Evolutionary conservation across 2,329 filamentous ascomycete species (phyloP), one percentile per base, ranked within the genome.

Genomic region (Sclerotinia sclerotiorum): DNA sequence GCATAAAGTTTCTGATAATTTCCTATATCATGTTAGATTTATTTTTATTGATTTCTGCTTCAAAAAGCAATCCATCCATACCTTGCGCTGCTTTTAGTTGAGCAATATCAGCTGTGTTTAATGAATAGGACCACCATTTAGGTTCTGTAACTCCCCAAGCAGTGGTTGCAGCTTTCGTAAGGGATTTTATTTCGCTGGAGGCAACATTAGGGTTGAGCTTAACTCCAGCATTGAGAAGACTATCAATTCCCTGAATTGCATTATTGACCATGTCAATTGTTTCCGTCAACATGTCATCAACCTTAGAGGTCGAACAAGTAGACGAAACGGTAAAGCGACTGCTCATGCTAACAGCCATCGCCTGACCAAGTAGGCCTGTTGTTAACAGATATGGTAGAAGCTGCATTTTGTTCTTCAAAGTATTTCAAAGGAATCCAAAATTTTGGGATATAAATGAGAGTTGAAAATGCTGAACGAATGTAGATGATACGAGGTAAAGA

Each of bases 321-420:
- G 62, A 65, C 21, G 62, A 65, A 24, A 65, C 51, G 5, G 62
- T 65, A 51, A 65, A 65, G 5, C 62, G 51, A 65, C 62, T 65
- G 49, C 62, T 65, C 51, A 65, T 65, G 51, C 51, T 65, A 27
- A 56, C 62, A n/a, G 49, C 51, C 27, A 56, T 11, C 13, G 51
- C 51, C 42, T 56, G 51, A 32, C 51, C 27, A 46, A 65, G 42
- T n/a, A 65, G 39, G 27, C 62, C 24, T 10, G 62, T 17, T 4
- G 62, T 56, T 2, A 56, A 44, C n/a, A 65, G 35, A 21, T 24
- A 56, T 27, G 62, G 27, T 35, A 65, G 35, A 6, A 65, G 62
- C 24, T 65, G 35, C 51, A 65, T 65, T 46, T 65, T 56, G 39
- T 44, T 29, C 24, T 55, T 56, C 5, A 19, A 27, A 15, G 42